Evolutionary conservation across 2,329 filamentous ascomycete genomes (phyloP).

Genomic region (Hypoxylon rubiginosum): DNA sequence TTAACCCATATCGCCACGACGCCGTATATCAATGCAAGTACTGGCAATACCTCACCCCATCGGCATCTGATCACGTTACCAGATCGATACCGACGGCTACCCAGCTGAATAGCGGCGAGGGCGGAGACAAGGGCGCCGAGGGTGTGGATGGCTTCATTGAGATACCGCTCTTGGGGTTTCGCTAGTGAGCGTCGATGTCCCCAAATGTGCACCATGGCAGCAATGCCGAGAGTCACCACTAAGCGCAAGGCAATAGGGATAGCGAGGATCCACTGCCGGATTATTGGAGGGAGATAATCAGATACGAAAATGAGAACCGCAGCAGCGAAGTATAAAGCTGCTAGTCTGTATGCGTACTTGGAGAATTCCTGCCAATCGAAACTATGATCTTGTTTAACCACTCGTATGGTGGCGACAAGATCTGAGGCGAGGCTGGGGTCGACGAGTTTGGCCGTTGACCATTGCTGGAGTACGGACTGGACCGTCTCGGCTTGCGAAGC

Average conservation of each 20-base stretch:
- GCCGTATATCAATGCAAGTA: conserved; percentile 28
- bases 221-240: conserved; percentile 8
- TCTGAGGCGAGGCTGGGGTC: conserved; percentile 12
- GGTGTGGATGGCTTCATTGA: conserved; percentile 35
- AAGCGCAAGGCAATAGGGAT: conserved; percentile 17
- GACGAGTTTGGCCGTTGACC: conserved; percentile 26
- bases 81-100: conserved; percentile 3
- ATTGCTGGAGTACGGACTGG: conserved; percentile 31
- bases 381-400: conserved; percentile 17
- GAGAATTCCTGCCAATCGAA: conserved; percentile 37
- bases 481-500: conserved; percentile 30
- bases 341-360: conserved; percentile 38
- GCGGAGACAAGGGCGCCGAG: conserved; percentile 32
- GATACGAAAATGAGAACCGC: conserved; percentile 19
- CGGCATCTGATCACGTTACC: not conserved
- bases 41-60: conserved; percentile 10
- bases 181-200: conserved; percentile 22
- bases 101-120: conserved; percentile 27
- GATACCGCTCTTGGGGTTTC: conserved; percentile 15
- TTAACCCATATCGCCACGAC: conserved; percentile 16
- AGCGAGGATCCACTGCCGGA: conserved; percentile 21
- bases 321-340: conserved; percentile 26
- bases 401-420: conserved; percentile 24
- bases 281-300: conserved; percentile 1
- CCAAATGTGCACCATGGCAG: conserved; percentile 15